Percentiles rank a stretch among this genome's conserved stretches.
Evolutionary conservation across 2,329 filamentous ascomycete genomes (phyloP).

Genomic region (Cordyceps cicadae): DNA sequence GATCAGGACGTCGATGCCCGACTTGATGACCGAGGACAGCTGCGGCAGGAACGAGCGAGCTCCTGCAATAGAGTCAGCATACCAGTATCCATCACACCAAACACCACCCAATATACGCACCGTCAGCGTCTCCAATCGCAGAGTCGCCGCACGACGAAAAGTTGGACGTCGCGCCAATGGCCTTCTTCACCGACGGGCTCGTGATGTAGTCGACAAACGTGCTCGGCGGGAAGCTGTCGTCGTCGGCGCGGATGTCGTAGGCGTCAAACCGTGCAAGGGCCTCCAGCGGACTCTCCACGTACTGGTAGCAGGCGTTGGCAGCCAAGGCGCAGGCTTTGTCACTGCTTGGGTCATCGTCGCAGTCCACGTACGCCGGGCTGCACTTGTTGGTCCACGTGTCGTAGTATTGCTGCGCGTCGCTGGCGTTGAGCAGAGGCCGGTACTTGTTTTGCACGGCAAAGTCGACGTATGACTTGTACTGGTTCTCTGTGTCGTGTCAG

Average conservation of each 20-base stretch:
- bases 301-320: constrained; percentile 19
- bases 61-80: constrained; percentile 18
- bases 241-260: constrained; percentile 36
- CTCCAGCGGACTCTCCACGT: constrained; percentile 16
- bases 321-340: constrained; percentile 21
- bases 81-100: neutral
- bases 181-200: constrained; percentile 26
- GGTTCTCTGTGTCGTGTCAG: constrained; percentile 5
- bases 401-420: constrained; percentile 7
- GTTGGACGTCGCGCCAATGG: constrained; percentile 33
- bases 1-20: constrained; percentile 39
- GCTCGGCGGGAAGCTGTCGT: constrained; percentile 30
- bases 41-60: constrained; percentile 35
- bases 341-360: constrained; percentile 18
- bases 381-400: constrained; percentile 18
- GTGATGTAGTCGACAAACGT: constrained; percentile 35
- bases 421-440: constrained; percentile 18
- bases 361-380: constrained; percentile 16
- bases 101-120: neutral
- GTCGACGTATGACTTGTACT: constrained; percentile 33
- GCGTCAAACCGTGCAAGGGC: constrained; percentile 30
- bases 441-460: constrained; percentile 38
- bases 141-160: neutral
- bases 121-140: neutral
- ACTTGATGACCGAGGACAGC: constrained; percentile 37